A percentile compares a stretch with the other conserved stretches of the same genome.
Conservation (phyloP, 1,284 basidiomycete species). For the Ceratobasidium sp. region DNA sequence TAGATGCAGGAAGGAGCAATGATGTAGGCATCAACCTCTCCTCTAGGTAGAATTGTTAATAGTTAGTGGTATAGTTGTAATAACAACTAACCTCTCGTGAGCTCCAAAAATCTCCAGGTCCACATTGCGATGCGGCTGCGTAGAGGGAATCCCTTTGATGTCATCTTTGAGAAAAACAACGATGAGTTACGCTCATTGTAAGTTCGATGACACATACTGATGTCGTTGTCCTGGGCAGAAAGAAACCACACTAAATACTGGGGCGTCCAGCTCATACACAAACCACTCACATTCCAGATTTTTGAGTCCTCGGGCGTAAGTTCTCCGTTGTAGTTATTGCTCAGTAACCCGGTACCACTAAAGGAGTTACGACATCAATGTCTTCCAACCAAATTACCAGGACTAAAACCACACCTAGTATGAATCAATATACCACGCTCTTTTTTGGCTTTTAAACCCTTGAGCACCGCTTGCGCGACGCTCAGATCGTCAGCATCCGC, state of each 20-base stretch:
- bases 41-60: constrained; percentile 38
- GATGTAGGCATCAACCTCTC: constrained; percentile 58
- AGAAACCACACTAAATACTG: not conserved
- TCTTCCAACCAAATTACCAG: not conserved
- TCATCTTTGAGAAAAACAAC: constrained; percentile 44
- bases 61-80: not conserved
- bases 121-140: constrained; percentile 56
- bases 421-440: constrained; percentile 58
- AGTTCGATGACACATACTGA: constrained; percentile 13
- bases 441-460: constrained; percentile 57
- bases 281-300: constrained; percentile 50
- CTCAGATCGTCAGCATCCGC: constrained; percentile 58
- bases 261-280: not conserved
- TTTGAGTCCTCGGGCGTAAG: constrained; percentile 43
- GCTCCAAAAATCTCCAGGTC: constrained; percentile 56
- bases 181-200: not conserved
- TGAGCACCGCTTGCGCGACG: constrained; percentile 56
- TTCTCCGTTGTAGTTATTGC: constrained; percentile 51
- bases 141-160: constrained; percentile 47
- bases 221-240: constrained; percentile 48
- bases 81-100: constrained; percentile 52
- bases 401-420: constrained; percentile 52
- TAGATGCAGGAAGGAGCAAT: constrained; percentile 61
- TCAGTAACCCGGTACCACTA: constrained; percentile 58
- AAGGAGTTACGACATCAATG: no score